These are phyloP conservation scores for Solanum tarijense DNA, from an alignment of 257 asterid species.

Conservation along the genomic window DNA sequence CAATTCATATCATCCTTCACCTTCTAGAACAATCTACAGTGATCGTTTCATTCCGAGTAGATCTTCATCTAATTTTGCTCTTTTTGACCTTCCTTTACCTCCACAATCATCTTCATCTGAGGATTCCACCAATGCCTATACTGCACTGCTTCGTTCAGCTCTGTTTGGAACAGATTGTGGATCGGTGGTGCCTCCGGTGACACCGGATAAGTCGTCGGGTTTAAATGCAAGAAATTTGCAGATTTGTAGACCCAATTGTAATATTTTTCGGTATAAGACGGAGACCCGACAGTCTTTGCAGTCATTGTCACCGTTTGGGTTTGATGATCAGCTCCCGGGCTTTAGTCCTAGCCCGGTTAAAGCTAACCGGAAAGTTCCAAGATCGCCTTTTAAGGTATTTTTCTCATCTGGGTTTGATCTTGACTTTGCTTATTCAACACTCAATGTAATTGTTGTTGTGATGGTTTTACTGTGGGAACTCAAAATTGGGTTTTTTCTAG, in stretches of 20 bases:
- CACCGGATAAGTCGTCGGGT: slow-evolving; percentile 46
- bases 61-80: slow-evolving; percentile 78
- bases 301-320: slow-evolving; percentile 67
- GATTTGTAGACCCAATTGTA: slow-evolving; percentile 46
- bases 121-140: slow-evolving; percentile 61
- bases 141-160: slow-evolving; percentile 52
- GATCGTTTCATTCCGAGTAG: slow-evolving; percentile 90
- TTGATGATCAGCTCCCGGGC: slow-evolving; percentile 76
- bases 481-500: background rate
- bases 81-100: slow-evolving; percentile 41
- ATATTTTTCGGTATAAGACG: slow-evolving; percentile 73
- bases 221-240: slow-evolving; percentile 25
- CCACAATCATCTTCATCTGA: slow-evolving; percentile 38
- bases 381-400: slow-evolving; percentile 77
- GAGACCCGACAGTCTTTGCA: slow-evolving; percentile 57
- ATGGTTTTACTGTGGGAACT: background rate
- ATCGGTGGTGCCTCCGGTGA: slow-evolving; percentile 36
- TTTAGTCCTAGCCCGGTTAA: slow-evolving; percentile 66
- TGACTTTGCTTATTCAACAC: background rate
- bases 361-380: slow-evolving; percentile 71
- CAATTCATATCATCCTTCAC: slow-evolving; percentile 45
- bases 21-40: slow-evolving; percentile 67
- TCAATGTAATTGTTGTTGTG: background rate
- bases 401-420: background rate
- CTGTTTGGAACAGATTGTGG: slow-evolving; percentile 60